Conservation (phyloP, 768 basidiomycete species). For the Leccinum ochraceum region DNA sequence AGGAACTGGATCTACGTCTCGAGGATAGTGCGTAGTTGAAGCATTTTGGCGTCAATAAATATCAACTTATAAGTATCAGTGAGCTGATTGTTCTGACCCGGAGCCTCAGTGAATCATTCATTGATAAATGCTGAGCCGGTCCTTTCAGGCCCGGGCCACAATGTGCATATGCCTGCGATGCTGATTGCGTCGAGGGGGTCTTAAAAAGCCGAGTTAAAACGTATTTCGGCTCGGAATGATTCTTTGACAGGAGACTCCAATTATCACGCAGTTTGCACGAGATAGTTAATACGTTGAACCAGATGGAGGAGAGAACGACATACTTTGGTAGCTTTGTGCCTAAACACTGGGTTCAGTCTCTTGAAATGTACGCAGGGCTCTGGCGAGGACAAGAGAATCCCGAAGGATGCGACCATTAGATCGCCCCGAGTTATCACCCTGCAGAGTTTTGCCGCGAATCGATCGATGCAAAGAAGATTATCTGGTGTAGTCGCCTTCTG, state of each 20-base stretch:
- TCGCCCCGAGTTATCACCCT: slow-evolving; percentile 40
- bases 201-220: slow-evolving; percentile 64
- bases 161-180: slow-evolving; percentile 49
- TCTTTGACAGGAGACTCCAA: slow-evolving; percentile 31
- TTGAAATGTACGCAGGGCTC: slow-evolving; percentile 53
- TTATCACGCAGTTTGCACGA: slow-evolving; percentile 46
- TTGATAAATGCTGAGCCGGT: background rate
- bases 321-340: slow-evolving; percentile 55
- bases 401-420: background rate
- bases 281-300: background rate
- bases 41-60: slow-evolving; percentile 53
- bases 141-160: background rate
- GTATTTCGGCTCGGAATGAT: slow-evolving; percentile 44
- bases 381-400: slow-evolving; percentile 18
- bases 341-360: slow-evolving; percentile 49
- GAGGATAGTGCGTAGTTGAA: slow-evolving; percentile 53
- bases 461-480: background rate
- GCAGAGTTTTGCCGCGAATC: slow-evolving; percentile 4
- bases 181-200: slow-evolving; percentile 76
- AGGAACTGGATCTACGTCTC: slow-evolving; percentile 60
- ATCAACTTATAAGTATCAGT: slow-evolving; percentile 56
- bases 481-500: slow-evolving; percentile 45
- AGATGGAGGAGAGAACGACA: slow-evolving; percentile 11
- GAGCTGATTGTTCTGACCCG: slow-evolving; percentile 50
- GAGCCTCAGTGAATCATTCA: slow-evolving; percentile 46